Evolutionary conservation across 768 basidiomycete species (phyloP).

Genomic region (Psilocybe tampanensis): DNA sequence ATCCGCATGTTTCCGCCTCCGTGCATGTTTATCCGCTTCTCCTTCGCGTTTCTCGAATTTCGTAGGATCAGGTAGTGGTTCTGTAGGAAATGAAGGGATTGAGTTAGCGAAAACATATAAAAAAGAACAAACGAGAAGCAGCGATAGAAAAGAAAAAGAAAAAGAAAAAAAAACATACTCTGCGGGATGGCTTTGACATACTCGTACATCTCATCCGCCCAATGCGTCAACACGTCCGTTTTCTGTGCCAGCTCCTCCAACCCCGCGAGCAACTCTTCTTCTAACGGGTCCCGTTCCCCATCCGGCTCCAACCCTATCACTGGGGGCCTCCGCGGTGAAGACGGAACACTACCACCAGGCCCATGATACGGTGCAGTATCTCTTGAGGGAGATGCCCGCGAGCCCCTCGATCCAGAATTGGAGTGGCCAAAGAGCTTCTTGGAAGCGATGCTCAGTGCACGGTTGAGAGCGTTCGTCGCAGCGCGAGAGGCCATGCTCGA

Average conservation of each 20-base stretch:
- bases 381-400: slow-evolving; percentile 41
- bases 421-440: slow-evolving; percentile 77
- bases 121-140: slow-evolving; percentile 48
- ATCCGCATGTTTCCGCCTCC: slow-evolving; percentile 70
- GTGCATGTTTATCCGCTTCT: slow-evolving; percentile 71
- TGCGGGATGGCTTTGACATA: slow-evolving; percentile 84
- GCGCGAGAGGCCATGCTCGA: slow-evolving; percentile 61
- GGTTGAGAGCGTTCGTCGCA: slow-evolving; percentile 74
- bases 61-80: slow-evolving; percentile 78
- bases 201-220: slow-evolving; percentile 95
- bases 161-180: slow-evolving; percentile 50
- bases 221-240: slow-evolving; percentile 89
- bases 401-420: no score
- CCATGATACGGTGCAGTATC: slow-evolving; percentile 14
- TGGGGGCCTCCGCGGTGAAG: slow-evolving; percentile 60
- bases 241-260: slow-evolving; percentile 95
- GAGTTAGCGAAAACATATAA: slow-evolving; percentile 9
- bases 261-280: slow-evolving; percentile 77
- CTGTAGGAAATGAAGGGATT: slow-evolving; percentile 36
- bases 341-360: slow-evolving; percentile 39
- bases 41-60: slow-evolving; percentile 74
- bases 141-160: no score
- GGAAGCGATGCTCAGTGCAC: slow-evolving; percentile 78
- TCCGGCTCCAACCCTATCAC: slow-evolving; percentile 51
- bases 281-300: slow-evolving; percentile 63